A percentile compares a stretch with the other conserved stretches of the same genome.
phyloP scores from a whole-genome alignment of 768 basidiomycete genomes.

The Lactarius sp. region DNA sequence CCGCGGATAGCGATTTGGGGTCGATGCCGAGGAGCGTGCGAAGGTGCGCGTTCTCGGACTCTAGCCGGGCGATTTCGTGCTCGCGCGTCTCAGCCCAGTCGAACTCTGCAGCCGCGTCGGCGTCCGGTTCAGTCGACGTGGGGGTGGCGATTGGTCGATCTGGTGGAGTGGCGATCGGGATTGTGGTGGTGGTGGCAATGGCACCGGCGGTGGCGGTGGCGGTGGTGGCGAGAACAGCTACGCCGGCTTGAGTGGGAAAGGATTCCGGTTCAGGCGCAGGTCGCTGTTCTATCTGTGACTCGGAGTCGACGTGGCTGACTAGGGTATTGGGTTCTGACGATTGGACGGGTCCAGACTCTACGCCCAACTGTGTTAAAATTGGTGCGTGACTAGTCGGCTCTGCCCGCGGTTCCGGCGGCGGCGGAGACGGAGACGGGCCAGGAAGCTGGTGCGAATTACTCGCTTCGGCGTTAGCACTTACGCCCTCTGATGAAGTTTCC shows the following conservation, averaged over 20 bases:
- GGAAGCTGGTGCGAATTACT: background rate
- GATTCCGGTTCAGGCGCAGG: slow-evolving; percentile 3
- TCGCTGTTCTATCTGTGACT: background rate
- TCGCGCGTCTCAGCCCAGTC: slow-evolving; percentile 93
- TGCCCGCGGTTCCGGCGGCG: slow-evolving; percentile 1
- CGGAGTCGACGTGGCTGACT: background rate
- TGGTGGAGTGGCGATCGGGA: background rate
- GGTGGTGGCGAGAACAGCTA: slow-evolving; percentile 10
- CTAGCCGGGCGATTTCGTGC: slow-evolving; percentile 75
- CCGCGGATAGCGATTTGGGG: slow-evolving; percentile 42
- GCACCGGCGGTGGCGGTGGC: slow-evolving; percentile 17
- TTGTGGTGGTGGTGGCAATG: background rate
- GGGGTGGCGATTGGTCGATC: background rate
- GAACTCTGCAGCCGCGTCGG: slow-evolving; percentile 32
- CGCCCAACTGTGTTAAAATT: background rate
- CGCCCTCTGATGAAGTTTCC: slow-evolving; percentile 21
- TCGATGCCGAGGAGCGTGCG: slow-evolving; percentile 75
- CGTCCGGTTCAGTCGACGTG: background rate
- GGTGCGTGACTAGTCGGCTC: background rate
- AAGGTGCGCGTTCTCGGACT: slow-evolving; percentile 77
- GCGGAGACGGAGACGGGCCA: background rate
- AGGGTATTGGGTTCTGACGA: background rate
- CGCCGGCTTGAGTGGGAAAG: background rate
- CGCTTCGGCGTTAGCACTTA: slow-evolving; percentile 5
- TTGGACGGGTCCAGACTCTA: background rate